Evolutionary conservation across 108 stramenopile genomes (phyloP).

Genomic region (Asterionellopsis glacialis): DNA sequence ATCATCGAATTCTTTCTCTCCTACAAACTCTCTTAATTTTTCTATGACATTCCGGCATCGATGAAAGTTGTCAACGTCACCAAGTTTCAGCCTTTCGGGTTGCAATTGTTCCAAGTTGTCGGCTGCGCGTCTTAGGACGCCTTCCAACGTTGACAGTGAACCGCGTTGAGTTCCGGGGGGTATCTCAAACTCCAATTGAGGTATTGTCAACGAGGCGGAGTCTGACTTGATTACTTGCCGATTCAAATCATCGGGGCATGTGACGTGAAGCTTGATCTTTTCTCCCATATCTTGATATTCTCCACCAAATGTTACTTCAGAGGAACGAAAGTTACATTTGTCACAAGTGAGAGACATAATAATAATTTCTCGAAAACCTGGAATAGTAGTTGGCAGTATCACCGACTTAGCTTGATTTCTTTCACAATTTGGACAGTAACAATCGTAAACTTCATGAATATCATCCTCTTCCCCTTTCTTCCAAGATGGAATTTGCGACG

Average conservation of each 20-base stretch:
- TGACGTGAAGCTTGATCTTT: slow-evolving; percentile 27
- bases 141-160: slow-evolving; percentile 70
- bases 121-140: slow-evolving; percentile 29
- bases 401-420: slow-evolving; percentile 36
- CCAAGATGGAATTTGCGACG: no score
- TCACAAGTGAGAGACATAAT: slow-evolving; percentile 61
- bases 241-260: slow-evolving; percentile 50
- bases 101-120: slow-evolving; percentile 25
- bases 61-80: slow-evolving; percentile 44
- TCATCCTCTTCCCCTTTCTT: background rate
- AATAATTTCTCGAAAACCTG: slow-evolving; percentile 79
- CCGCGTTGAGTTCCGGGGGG: slow-evolving; percentile 73
- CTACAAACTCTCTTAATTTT: slow-evolving; percentile 7
- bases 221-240: slow-evolving; percentile 79
- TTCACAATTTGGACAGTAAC: slow-evolving; percentile 35
- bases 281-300: slow-evolving; percentile 67
- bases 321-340: slow-evolving; percentile 32
- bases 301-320: slow-evolving; percentile 73
- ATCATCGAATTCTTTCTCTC: slow-evolving; percentile 21
- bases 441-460: slow-evolving; percentile 8
- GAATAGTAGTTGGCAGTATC: slow-evolving; percentile 70
- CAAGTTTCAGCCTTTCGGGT: slow-evolving; percentile 32
- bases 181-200: slow-evolving; percentile 71
- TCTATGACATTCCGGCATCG: slow-evolving; percentile 31
- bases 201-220: slow-evolving; percentile 53